These are phyloP conservation scores for Globisporangium barbulae DNA, from an alignment of 352 stramenopile species.

Conservation along the genomic window DNA sequence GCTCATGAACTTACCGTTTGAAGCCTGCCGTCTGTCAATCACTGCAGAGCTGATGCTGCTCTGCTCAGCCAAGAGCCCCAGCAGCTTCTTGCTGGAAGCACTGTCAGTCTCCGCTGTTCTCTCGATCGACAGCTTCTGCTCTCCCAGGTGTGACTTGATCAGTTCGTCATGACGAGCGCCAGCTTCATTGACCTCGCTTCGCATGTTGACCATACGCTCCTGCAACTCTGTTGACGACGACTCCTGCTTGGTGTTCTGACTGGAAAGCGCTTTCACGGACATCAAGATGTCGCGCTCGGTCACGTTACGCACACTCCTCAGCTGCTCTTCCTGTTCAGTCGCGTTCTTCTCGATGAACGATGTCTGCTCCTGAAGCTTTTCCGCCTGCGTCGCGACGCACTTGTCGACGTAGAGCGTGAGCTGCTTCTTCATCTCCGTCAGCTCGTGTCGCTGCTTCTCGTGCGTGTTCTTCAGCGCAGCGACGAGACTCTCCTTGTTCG, in stretches of 20 bases:
- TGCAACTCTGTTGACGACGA: slow-evolving; percentile 22
- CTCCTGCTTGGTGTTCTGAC: slow-evolving; percentile 32
- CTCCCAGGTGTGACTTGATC: slow-evolving; percentile 21
- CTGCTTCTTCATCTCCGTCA: slow-evolving; percentile 44
- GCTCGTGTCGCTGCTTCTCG: slow-evolving; percentile 33
- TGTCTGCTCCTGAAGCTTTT: slow-evolving; percentile 48
- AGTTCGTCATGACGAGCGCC: slow-evolving; percentile 24
- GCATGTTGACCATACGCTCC: slow-evolving; percentile 27
- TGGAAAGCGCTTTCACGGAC: slow-evolving; percentile 30
- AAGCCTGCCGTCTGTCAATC: slow-evolving; percentile 19
- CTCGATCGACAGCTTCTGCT: slow-evolving; percentile 16
- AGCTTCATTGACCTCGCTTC: slow-evolving; percentile 18
- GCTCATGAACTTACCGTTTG: slow-evolving; percentile 25
- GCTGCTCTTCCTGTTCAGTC: slow-evolving; percentile 32
- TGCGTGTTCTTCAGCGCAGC: slow-evolving; percentile 32
- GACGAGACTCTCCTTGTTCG: slow-evolving; percentile 30
- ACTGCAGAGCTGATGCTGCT: slow-evolving; percentile 14
- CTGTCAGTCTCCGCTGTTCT: background rate
- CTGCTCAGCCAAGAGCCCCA: slow-evolving; percentile 27
- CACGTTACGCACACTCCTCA: slow-evolving; percentile 30
- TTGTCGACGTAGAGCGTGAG: slow-evolving; percentile 42
- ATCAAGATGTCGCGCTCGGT: slow-evolving; percentile 36
- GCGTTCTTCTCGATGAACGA: slow-evolving; percentile 34
- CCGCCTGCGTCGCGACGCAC: slow-evolving; percentile 33
- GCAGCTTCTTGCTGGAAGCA: slow-evolving; percentile 13